phyloP scores from a whole-genome alignment of 2,329 filamentous ascomycete genomes.

The Penicillium sp. region DNA sequence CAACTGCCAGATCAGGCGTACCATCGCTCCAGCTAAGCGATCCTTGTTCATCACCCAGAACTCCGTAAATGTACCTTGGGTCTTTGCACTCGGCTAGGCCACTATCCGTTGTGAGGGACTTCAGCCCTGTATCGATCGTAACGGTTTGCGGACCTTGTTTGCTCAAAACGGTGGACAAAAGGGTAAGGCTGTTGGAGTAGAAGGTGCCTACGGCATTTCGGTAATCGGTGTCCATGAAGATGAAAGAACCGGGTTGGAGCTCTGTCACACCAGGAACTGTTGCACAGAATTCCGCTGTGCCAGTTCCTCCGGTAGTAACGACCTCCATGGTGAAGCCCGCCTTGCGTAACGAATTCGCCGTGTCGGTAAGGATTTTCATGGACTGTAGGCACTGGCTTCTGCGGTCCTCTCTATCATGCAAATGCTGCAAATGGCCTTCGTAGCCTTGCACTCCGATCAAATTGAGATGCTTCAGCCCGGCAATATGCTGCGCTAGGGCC shows the following conservation, averaged over 20 bases:
- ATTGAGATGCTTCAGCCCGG: conserved; percentile 37
- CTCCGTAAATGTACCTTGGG: conserved; percentile 44
- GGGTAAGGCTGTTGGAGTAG: conserved; percentile 52
- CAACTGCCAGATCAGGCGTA: conserved; percentile 40
- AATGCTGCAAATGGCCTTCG: conserved; percentile 55
- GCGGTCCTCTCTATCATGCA: conserved; percentile 47
- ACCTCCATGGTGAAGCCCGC: conserved; percentile 49
- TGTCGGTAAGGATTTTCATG: conserved; percentile 47
- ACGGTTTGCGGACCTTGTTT: conserved; percentile 46
- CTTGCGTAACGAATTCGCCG: conserved; percentile 43
- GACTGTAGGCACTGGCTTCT: conserved; percentile 46
- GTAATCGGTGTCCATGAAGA: conserved; percentile 61
- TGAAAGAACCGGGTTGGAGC: conserved; percentile 56
- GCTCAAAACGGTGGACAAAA: conserved; percentile 52
- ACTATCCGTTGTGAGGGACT: conserved; percentile 54
- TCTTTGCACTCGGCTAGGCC: conserved; percentile 52
- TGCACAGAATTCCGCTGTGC: conserved; percentile 56
- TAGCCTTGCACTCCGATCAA: conserved; percentile 55
- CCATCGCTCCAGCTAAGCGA: conserved; percentile 49
- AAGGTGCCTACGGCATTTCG: conserved; percentile 52
- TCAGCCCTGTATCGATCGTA: conserved; percentile 53
- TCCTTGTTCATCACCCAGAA: conserved; percentile 53
- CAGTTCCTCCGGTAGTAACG: conserved; percentile 55
- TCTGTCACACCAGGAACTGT: conserved; percentile 54
- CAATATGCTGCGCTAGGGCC: conserved; percentile 43